These are phyloP conservation scores for Diaporthe destruens DNA, from an alignment of 2,329 filamentous ascomycete genomes.

Conservation along the genomic window DNA sequence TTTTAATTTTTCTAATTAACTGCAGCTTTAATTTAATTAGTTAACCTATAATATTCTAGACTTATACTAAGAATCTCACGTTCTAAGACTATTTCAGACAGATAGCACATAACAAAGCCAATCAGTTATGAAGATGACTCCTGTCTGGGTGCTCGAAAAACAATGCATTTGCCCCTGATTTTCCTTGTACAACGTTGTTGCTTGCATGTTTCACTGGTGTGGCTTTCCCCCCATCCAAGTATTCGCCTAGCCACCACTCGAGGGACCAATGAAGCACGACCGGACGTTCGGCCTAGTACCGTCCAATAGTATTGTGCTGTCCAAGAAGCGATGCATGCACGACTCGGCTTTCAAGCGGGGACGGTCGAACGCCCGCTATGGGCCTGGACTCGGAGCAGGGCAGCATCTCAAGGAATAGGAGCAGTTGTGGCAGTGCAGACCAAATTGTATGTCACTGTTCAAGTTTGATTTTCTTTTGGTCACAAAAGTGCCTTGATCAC, in stretches of 20 bases:
- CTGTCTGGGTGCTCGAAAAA: background rate
- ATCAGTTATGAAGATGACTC: background rate
- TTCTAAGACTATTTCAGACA: no score
- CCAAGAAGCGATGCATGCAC: background rate
- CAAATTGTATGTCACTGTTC: no score
- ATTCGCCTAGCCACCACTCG: background rate
- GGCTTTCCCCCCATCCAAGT: background rate
- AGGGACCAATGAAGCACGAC: background rate
- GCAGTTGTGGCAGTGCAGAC: background rate
- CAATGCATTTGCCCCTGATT: background rate
- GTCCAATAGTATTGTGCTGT: background rate
- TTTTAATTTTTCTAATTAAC: no score
- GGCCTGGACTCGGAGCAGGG: background rate
- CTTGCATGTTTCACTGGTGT: slow-evolving; percentile 12
- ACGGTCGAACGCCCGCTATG: background rate
- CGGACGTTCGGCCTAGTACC: background rate
- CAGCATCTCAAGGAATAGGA: background rate
- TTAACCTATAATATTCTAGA: no score
- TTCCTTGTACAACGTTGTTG: slow-evolving; percentile 16
- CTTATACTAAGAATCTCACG: no score
- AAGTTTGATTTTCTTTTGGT: background rate
- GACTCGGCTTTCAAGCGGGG: background rate
- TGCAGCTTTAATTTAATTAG: no score
- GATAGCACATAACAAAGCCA: no score
- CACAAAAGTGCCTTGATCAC: background rate